phyloP scores from a whole-genome alignment of 805 yeast genomes.

The Suhomyces prunicola region DNA sequence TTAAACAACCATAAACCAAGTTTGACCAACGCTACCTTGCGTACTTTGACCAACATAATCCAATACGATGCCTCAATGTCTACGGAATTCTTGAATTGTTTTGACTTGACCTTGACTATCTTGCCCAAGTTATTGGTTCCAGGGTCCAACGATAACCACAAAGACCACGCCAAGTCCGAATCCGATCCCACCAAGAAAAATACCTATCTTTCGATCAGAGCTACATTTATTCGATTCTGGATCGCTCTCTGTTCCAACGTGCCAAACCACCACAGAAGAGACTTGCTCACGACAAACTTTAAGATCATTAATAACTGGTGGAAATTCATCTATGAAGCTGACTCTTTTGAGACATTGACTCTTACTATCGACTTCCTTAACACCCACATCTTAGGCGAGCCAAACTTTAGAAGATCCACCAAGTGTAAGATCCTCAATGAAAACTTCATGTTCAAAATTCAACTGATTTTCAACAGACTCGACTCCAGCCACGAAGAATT shows the following conservation, averaged over 20 bases:
- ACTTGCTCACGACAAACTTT: conserved; percentile 48
- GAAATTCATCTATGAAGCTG: conserved; percentile 56
- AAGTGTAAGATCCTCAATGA: conserved; percentile 80
- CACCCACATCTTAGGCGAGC: conserved; percentile 53
- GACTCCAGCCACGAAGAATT: conserved; percentile 26
- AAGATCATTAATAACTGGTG: conserved; percentile 66
- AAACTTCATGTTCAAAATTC: conserved; percentile 58
- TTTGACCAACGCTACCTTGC: conserved; percentile 59
- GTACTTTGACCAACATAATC: conserved; percentile 52
- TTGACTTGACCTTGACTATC: conserved; percentile 63
- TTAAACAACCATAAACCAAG: conserved; percentile 56
- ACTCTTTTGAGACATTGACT: conserved; percentile 40
- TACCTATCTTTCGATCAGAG: conserved; percentile 48
- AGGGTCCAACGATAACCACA: conserved; percentile 30
- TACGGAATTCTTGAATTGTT: conserved; percentile 57
- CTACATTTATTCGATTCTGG: conserved; percentile 61
- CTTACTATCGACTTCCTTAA: conserved; percentile 48
- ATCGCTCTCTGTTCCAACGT: conserved; percentile 47
- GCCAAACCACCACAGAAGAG: conserved; percentile 59
- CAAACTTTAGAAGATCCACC: conserved; percentile 58
- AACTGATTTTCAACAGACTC: conserved; percentile 40
- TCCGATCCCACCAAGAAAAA: conserved; percentile 20
- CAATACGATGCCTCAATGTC: conserved; percentile 47
- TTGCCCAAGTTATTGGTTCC: conserved; percentile 63
- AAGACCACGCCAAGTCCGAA: conserved; percentile 15